Percentiles rank a stretch among this genome's conserved stretches.
These are phyloP conservation scores for Hypoxylon fuscum DNA, from an alignment of 495 filamentous ascomycete species.

Conservation along the genomic window DNA sequence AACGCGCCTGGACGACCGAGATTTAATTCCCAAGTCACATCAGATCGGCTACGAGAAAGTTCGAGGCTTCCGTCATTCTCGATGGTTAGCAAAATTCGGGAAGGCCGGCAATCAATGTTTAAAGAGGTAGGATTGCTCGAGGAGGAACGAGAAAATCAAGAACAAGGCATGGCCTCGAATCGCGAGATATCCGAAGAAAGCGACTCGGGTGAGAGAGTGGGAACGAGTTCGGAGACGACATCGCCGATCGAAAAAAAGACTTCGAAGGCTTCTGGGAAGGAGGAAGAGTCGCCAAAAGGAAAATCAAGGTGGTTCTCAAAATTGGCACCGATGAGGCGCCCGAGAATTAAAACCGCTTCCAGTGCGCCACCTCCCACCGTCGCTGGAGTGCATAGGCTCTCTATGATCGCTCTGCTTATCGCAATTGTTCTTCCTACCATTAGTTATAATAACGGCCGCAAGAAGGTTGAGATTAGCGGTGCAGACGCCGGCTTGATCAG, in stretches of 20 bases:
- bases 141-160: slow-evolving; percentile 33
- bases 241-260: slow-evolving; percentile 23
- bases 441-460: slow-evolving; percentile 50
- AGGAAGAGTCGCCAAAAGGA: slow-evolving; percentile 14
- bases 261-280: slow-evolving; percentile 18
- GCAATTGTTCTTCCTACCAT: slow-evolving; percentile 61
- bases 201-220: slow-evolving; percentile 39
- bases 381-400: slow-evolving; percentile 51
- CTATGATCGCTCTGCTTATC: slow-evolving; percentile 61
- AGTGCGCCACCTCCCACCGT: slow-evolving; percentile 52
- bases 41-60: slow-evolving; percentile 56
- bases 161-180: slow-evolving; percentile 6
- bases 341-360: slow-evolving; percentile 51
- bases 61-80: slow-evolving; percentile 43
- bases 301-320: slow-evolving; percentile 49
- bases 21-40: slow-evolving; percentile 56
- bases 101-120: slow-evolving; percentile 55
- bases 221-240: slow-evolving; percentile 28
- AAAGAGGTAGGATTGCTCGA: slow-evolving; percentile 56
- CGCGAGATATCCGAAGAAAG: slow-evolving; percentile 31
- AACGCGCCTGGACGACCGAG: slow-evolving; percentile 45
- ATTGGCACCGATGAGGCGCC: slow-evolving; percentile 47
- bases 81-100: slow-evolving; percentile 49
- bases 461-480: slow-evolving; percentile 47
- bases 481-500: slow-evolving; percentile 58